phyloP scores from a whole-genome alignment of 371 early-diverging fungal genomes.

The Lichtheimia corymbifera region DNA sequence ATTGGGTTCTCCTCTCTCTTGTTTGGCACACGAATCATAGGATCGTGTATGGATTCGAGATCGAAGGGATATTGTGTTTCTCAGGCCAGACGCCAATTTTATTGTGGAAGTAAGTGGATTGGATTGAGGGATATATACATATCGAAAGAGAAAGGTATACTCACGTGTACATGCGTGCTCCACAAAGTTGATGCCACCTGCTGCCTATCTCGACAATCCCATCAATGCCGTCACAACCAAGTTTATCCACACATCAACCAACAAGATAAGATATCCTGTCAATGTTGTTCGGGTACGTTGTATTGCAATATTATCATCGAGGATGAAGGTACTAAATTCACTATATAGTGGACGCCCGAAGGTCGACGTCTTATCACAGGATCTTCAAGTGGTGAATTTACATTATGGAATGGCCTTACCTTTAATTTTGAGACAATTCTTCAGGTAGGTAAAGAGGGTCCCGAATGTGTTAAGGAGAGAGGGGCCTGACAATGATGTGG shows the following conservation, averaged over 20 bases:
- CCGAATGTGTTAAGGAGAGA: not conserved
- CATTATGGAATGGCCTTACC: slow-evolving; percentile 98
- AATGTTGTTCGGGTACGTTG: slow-evolving; percentile 88
- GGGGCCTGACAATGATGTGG: not conserved
- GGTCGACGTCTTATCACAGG: slow-evolving; percentile 98
- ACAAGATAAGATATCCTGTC: slow-evolving; percentile 96
- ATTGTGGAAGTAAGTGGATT: slow-evolving; percentile 73
- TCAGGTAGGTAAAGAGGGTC: slow-evolving; percentile 61
- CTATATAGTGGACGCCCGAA: slow-evolving; percentile 95
- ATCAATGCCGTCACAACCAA: slow-evolving; percentile 86
- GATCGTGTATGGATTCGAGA: slow-evolving; percentile 64
- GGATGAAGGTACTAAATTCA: not conserved
- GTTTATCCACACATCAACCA: slow-evolving; percentile 96
- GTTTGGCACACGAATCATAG: slow-evolving; percentile 25
- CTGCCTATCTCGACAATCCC: slow-evolving; percentile 78
- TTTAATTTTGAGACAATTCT: slow-evolving; percentile 99
- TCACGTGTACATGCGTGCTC: not conserved
- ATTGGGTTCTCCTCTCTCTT: too few relatives aligned
- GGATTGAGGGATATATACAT: not conserved
- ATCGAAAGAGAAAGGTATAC: not conserved
- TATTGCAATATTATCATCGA: not conserved
- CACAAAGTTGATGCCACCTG: slow-evolving; percentile 72
- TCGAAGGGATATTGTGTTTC: slow-evolving; percentile 59
- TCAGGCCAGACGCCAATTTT: slow-evolving; percentile 89
- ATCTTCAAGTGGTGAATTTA: slow-evolving; percentile 98